Percentiles rank a stretch among this genome's conserved stretches.
These are phyloP conservation scores for Talaromyces sp. DNA, from an alignment of 2,329 filamentous ascomycete species.

Conservation along the genomic window DNA sequence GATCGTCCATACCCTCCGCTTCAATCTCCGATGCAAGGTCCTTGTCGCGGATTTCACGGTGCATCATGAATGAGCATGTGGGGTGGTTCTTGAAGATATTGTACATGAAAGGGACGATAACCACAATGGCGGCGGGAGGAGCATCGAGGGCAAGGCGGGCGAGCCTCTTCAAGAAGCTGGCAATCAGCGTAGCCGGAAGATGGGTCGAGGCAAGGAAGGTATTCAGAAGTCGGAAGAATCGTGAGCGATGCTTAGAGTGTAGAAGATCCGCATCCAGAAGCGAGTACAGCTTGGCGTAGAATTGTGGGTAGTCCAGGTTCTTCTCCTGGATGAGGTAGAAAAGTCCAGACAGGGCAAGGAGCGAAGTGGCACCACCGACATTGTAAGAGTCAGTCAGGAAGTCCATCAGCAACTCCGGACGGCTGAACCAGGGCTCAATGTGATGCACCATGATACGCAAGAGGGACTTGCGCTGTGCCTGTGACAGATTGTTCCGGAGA, in stretches of 20 bases:
- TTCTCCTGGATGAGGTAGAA: constrained; percentile 93
- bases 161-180: constrained; percentile 95
- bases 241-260: constrained; percentile 90
- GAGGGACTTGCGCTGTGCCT: constrained; percentile 76
- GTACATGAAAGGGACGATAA: constrained; percentile 90
- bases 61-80: constrained; percentile 92
- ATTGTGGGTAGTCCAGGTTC: constrained; percentile 93
- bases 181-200: constrained; percentile 85
- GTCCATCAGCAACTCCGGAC: constrained; percentile 88
- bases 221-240: constrained; percentile 89
- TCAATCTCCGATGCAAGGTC: constrained; percentile 63
- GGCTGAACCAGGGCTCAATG: constrained; percentile 86
- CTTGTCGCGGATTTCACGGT: constrained; percentile 67
- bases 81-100: constrained; percentile 91
- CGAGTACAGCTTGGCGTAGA: constrained; percentile 92
- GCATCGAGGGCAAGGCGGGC: constrained; percentile 82
- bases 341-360: constrained; percentile 86
- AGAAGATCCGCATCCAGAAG: constrained; percentile 82
- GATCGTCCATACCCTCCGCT: constrained; percentile 68
- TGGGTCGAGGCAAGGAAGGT: constrained; percentile 90
- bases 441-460: constrained; percentile 73
- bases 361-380: constrained; percentile 78
- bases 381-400: constrained; percentile 96
- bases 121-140: constrained; percentile 85
- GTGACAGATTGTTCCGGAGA: constrained; percentile 65